A percentile compares a stretch with the other conserved stretches of the same genome.
Evolutionary conservation across 495 filamentous ascomycete species (phyloP).

Genomic region (Penicillium herquei): DNA sequence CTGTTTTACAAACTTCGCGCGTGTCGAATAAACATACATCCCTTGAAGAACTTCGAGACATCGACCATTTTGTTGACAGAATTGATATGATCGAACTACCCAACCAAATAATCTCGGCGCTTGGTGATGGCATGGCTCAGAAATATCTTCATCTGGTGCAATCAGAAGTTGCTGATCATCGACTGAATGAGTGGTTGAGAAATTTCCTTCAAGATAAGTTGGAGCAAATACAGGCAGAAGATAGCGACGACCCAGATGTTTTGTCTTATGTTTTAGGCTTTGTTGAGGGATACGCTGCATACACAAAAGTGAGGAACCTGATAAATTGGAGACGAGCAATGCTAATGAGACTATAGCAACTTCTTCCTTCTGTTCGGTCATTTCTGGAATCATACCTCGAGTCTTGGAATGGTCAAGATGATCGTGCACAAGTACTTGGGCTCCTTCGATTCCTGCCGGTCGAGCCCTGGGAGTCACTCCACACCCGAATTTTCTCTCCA

Average conservation of each 20-base stretch:
- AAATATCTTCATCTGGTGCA: conserved; percentile 68
- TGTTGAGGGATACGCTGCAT: conserved; percentile 57
- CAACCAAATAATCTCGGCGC: conserved; percentile 73
- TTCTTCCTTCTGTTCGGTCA: conserved; percentile 57
- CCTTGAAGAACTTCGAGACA: conserved; percentile 74
- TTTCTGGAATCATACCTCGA: conserved; percentile 63
- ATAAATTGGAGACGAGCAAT: background rate
- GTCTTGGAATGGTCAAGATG: conserved; percentile 66
- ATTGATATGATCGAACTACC: conserved; percentile 79
- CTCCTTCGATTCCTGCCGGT: conserved; percentile 65
- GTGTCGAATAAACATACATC: conserved; percentile 51
- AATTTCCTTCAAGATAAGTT: conserved; percentile 59
- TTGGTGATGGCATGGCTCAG: conserved; percentile 75
- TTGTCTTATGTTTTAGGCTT: conserved; percentile 52
- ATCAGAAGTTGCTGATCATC: conserved; percentile 51
- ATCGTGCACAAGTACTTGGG: conserved; percentile 59
- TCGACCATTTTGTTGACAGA: conserved; percentile 69
- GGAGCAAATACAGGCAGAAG: conserved; percentile 48
- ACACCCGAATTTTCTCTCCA: conserved; percentile 45
- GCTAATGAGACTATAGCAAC: conserved; percentile 39
- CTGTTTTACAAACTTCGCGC: conserved; percentile 70
- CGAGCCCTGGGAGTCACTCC: conserved; percentile 53
- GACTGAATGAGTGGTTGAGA: conserved; percentile 66
- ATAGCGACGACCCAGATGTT: conserved; percentile 47
- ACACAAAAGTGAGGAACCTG: conserved; percentile 56